Percentiles rank a stretch among this genome's conserved stretches.
These are phyloP conservation scores for Nicotiana noctiflora DNA, from an alignment of 257 asterid species.

Conservation along the genomic window DNA sequence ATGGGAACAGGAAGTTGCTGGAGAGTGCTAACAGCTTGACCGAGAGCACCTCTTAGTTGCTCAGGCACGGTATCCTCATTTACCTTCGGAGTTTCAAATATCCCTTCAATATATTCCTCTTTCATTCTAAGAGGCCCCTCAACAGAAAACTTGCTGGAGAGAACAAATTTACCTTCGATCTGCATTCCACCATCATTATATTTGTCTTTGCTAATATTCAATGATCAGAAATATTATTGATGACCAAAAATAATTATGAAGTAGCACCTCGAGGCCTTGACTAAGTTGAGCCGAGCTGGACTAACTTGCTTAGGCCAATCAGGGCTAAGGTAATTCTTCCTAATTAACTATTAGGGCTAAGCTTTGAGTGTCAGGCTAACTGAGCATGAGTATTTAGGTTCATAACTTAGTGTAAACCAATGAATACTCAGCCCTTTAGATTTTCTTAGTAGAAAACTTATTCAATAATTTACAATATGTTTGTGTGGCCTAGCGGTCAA, in stretches of 20 bases:
- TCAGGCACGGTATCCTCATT: constrained; percentile 61
- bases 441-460: background rate
- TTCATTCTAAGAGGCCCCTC: constrained; percentile 93
- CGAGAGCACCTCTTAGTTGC: constrained; percentile 63
- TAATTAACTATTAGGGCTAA: background rate
- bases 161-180: constrained; percentile 64
- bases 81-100: constrained; percentile 70
- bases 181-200: constrained; percentile 30
- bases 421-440: background rate
- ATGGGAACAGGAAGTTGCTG: constrained; percentile 77
- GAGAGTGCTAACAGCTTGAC: constrained; percentile 55
- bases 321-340: background rate
- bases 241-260: background rate
- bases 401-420: background rate
- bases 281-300: background rate
- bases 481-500: background rate
- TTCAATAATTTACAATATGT: background rate
- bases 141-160: constrained; percentile 58
- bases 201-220: background rate
- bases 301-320: background rate
- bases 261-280: background rate
- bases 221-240: background rate
- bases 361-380: background rate
- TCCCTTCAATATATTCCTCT: constrained; percentile 87
- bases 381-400: background rate